These are phyloP conservation scores for Aquilaria yunnanensis DNA, from an alignment of 345 rosid species.

Conservation along the genomic window DNA sequence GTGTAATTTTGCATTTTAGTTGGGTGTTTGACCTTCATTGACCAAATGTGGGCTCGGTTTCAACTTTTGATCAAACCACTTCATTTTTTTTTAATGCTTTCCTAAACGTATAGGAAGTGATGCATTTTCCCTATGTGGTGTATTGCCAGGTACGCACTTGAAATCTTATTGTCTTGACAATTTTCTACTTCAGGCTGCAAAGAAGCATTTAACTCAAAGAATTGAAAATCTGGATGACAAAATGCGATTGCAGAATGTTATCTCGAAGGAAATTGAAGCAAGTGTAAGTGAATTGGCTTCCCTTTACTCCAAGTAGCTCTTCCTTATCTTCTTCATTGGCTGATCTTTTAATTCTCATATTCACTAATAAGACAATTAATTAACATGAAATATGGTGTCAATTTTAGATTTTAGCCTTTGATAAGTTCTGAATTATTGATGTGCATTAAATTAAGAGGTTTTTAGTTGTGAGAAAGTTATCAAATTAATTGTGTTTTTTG, in stretches of 20 bases:
- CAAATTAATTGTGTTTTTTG: neutral
- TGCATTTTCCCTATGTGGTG: neutral
- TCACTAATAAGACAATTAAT: neutral
- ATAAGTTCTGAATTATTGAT: neutral
- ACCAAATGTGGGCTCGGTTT: too few species aligned
- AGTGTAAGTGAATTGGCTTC: conserved; percentile 35
- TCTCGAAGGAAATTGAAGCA: conserved; percentile 59
- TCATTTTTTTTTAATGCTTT: too few species aligned
- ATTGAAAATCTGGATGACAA: conserved; percentile 70
- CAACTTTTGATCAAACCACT: too few species aligned
- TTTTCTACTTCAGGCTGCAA: conserved; percentile 46
- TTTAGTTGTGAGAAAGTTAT: neutral
- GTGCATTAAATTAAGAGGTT: too few species aligned
- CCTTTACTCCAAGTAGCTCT: neutral
- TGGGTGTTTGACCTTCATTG: too few species aligned
- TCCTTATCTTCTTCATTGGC: neutral
- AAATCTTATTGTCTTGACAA: neutral
- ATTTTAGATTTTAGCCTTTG: neutral
- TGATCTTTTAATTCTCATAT: neutral
- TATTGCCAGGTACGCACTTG: neutral
- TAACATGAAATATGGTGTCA: neutral
- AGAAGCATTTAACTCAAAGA: conserved; percentile 74
- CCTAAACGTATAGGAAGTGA: too few species aligned
- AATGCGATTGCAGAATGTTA: conserved; percentile 71
- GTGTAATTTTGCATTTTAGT: too few species aligned